A percentile compares a stretch with the other conserved stretches of the same genome.
phyloP scores from a whole-genome alignment of 2,329 filamentous ascomycete genomes.

The Diaporthe sp. region DNA sequence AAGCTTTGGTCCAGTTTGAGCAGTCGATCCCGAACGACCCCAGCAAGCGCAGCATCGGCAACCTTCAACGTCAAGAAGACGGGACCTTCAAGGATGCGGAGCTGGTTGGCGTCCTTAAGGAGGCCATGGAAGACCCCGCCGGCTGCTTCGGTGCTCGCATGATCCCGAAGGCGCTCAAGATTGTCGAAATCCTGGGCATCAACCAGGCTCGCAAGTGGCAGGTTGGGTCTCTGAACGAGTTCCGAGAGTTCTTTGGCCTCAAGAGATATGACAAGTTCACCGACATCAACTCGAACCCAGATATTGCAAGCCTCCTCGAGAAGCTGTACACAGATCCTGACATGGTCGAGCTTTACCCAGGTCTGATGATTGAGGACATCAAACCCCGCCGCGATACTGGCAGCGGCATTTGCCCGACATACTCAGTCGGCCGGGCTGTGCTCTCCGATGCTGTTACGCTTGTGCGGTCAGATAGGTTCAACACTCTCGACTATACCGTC shows the following conservation, averaged over 20 bases:
- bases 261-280: slow-evolving; percentile 65
- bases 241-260: slow-evolving; percentile 71
- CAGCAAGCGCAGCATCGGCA: slow-evolving; percentile 58
- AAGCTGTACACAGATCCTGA: slow-evolving; percentile 72
- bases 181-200: slow-evolving; percentile 72
- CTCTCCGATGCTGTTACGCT: slow-evolving; percentile 71
- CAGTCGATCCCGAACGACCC: slow-evolving; percentile 54
- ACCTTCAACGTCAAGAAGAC: slow-evolving; percentile 56
- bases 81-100: slow-evolving; percentile 67
- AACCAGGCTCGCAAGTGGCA: slow-evolving; percentile 71
- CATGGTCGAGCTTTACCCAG: slow-evolving; percentile 76
- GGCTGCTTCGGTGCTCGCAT: slow-evolving; percentile 69
- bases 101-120: slow-evolving; percentile 65
- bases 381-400: slow-evolving; percentile 14
- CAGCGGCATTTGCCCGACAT: slow-evolving; percentile 24
- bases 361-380: slow-evolving; percentile 59
- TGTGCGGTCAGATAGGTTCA: slow-evolving; percentile 73
- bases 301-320: slow-evolving; percentile 66
- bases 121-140: slow-evolving; percentile 69
- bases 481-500: slow-evolving; percentile 69
- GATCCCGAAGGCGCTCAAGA: slow-evolving; percentile 67
- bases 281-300: slow-evolving; percentile 67
- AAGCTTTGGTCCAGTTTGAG: slow-evolving; percentile 48
- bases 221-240: slow-evolving; percentile 71
- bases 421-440: slow-evolving; percentile 52